phyloP scores from a whole-genome alignment of 2,329 filamentous ascomycete species.

The Arthrobotrys iridis region DNA sequence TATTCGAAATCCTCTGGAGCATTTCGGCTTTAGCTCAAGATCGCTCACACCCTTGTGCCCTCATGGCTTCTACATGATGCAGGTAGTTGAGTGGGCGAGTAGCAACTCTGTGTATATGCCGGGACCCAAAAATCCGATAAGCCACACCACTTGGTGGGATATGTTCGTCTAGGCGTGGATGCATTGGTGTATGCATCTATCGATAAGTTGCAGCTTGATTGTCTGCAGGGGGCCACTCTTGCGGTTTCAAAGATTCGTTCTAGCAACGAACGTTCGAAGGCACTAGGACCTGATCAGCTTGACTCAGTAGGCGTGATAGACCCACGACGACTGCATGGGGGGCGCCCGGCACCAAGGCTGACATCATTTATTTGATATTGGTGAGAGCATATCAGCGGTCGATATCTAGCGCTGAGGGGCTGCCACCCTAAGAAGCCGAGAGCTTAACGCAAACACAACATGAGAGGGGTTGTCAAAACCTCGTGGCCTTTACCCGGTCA shows the following conservation, averaged over 20 bases:
- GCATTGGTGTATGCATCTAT: not conserved
- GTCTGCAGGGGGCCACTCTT: slow-evolving; percentile 50
- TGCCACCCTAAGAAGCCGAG: slow-evolving; percentile 22
- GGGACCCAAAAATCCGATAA: slow-evolving; percentile 37
- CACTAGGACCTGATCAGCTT: slow-evolving; percentile 39
- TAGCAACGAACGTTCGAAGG: slow-evolving; percentile 15
- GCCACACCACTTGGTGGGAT: slow-evolving; percentile 25
- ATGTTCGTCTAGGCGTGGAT: slow-evolving; percentile 29
- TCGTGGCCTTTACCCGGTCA: slow-evolving; percentile 43
- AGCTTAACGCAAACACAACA: slow-evolving; percentile 50
- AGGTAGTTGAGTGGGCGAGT: slow-evolving; percentile 9
- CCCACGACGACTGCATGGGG: slow-evolving; percentile 30
- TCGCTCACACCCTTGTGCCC: slow-evolving; percentile 18
- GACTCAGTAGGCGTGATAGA: slow-evolving; percentile 39
- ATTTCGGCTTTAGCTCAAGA: slow-evolving; percentile 2
- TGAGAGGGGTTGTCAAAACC: slow-evolving; percentile 49
- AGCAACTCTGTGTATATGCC: slow-evolving; percentile 11
- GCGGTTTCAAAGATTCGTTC: slow-evolving; percentile 41
- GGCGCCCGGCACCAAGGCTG: slow-evolving; percentile 38
- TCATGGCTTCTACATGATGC: slow-evolving; percentile 31
- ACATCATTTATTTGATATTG: slow-evolving; percentile 53
- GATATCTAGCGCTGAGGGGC: slow-evolving; percentile 33
- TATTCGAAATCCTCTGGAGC: slow-evolving; percentile 9
- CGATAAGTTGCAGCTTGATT: slow-evolving; percentile 50
- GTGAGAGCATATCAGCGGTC: slow-evolving; percentile 38